Conservation (phyloP, 192 early-diverging fungal species). For the Geranomyces michiganensis region DNA sequence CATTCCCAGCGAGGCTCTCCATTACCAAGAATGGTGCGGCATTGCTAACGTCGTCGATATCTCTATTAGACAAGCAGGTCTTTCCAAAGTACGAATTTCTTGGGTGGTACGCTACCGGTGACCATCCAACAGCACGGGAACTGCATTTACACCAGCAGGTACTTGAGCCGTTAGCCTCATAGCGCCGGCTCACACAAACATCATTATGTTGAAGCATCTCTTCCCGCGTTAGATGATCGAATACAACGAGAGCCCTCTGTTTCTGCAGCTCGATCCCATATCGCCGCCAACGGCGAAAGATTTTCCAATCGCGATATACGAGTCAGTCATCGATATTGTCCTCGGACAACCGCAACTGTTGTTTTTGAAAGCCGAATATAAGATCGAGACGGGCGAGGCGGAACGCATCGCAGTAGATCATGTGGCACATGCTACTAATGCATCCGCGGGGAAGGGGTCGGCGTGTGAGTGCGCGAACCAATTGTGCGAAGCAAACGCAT, state of each 20-base stretch:
- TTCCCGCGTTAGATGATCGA: slow-evolving; percentile 58
- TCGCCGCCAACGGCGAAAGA: slow-evolving; percentile 55
- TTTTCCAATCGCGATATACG: slow-evolving; percentile 77
- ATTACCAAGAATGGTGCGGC: too few species aligned
- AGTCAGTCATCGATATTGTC: slow-evolving; percentile 73
- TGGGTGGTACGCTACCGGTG: slow-evolving; percentile 83
- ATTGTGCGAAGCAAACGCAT: too few species aligned
- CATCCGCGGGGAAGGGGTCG: slow-evolving; percentile 57
- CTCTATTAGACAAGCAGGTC: slow-evolving; percentile 71
- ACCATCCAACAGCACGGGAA: slow-evolving; percentile 60
- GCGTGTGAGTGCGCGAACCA: slow-evolving; percentile 46
- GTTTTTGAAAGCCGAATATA: slow-evolving; percentile 69
- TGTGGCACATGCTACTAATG: slow-evolving; percentile 68
- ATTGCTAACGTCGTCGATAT: neutral
- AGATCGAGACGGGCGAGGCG: slow-evolving; percentile 83
- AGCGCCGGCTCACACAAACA: too few species aligned
- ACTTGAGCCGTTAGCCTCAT: neutral
- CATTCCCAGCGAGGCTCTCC: too few species aligned
- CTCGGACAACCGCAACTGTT: slow-evolving; percentile 56
- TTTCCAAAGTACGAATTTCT: slow-evolving; percentile 81
- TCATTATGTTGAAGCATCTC: neutral
- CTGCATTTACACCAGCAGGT: slow-evolving; percentile 78
- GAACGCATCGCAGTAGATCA: slow-evolving; percentile 89
- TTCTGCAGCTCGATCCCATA: slow-evolving; percentile 66
- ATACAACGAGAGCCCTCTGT: slow-evolving; percentile 76